These are phyloP conservation scores for Hemileccinum rubropunctum DNA, from an alignment of 768 basidiomycete genomes.

Conservation along the genomic window DNA sequence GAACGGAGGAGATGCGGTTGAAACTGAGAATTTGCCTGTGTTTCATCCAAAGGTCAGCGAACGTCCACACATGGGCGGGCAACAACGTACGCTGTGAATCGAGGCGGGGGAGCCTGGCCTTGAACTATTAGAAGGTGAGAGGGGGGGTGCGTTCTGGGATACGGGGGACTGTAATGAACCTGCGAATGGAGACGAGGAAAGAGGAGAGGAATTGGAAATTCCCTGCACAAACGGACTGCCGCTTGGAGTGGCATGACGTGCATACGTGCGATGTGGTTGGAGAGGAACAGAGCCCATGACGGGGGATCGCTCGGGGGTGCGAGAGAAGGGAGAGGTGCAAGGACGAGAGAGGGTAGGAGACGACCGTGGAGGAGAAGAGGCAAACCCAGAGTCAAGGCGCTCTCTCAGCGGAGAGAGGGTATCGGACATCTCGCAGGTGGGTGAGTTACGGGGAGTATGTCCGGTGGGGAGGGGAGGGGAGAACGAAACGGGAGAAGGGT, in stretches of 20 bases:
- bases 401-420: constrained; percentile 20
- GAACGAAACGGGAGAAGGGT: constrained; percentile 14
- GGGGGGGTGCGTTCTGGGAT: neutral
- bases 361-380: constrained; percentile 6
- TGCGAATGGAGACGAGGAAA: constrained; percentile 11
- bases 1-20: constrained; percentile 5
- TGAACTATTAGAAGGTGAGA: constrained; percentile 8
- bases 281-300: neutral
- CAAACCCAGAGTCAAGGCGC: constrained; percentile 1
- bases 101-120: constrained; percentile 11
- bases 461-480: neutral
- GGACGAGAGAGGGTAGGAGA: neutral
- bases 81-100: constrained; percentile 10
- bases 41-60: neutral
- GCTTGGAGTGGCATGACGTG: constrained; percentile 8
- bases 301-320: constrained; percentile 14
- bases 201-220: constrained; percentile 7
- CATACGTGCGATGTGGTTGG: constrained; percentile 6
- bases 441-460: constrained; percentile 6
- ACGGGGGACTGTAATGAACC: constrained; percentile 1
- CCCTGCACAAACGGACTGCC: constrained; percentile 10
- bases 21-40: constrained; percentile 4
- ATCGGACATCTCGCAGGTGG: constrained; percentile 11
- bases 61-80: neutral
- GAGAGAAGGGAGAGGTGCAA: constrained; percentile 14